These are phyloP conservation scores for Melaleuca quinquenervia DNA, from an alignment of 345 rosid genomes.

Conservation along the genomic window DNA sequence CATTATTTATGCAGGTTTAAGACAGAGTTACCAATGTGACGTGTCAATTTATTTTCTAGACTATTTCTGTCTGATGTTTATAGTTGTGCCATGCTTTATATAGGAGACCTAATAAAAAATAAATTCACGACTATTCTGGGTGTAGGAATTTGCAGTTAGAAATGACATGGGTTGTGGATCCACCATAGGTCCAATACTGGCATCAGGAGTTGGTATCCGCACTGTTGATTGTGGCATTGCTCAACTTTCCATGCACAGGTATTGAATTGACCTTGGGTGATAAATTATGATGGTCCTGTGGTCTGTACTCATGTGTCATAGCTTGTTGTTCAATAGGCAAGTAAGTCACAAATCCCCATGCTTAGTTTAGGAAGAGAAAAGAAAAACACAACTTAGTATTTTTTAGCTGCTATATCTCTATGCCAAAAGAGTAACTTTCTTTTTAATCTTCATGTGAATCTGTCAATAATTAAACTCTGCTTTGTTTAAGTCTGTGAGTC, in stretches of 20 bases:
- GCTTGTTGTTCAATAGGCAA: fast-evolving
- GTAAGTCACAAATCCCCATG: neutral
- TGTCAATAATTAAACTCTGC: neutral
- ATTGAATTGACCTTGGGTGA: neutral
- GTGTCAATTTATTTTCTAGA: neutral
- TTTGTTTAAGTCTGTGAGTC: neutral
- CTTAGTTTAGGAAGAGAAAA: neutral
- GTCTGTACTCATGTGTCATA: neutral
- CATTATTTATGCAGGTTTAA: neutral
- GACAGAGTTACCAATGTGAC: fast-evolving
- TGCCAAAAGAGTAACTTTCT: neutral
- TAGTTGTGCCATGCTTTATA: neutral
- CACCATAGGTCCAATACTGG: slow-evolving; percentile 92
- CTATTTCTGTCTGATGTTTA: neutral
- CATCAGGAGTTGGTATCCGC: slow-evolving; percentile 83
- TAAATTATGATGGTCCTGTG: neutral
- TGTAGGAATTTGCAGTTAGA: slow-evolving; percentile 89
- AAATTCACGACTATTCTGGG: neutral
- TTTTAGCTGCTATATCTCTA: neutral
- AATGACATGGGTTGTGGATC: slow-evolving; percentile 99
- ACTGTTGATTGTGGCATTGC: slow-evolving; percentile 94
- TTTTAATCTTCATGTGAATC: too few species aligned
- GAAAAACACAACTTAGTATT: fast-evolving
- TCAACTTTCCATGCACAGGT: slow-evolving; percentile 99
- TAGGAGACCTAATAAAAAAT: neutral